phyloP scores from a whole-genome alignment of 1,139 yeast genomes.

The Protomyces arabidopsidicola region DNA sequence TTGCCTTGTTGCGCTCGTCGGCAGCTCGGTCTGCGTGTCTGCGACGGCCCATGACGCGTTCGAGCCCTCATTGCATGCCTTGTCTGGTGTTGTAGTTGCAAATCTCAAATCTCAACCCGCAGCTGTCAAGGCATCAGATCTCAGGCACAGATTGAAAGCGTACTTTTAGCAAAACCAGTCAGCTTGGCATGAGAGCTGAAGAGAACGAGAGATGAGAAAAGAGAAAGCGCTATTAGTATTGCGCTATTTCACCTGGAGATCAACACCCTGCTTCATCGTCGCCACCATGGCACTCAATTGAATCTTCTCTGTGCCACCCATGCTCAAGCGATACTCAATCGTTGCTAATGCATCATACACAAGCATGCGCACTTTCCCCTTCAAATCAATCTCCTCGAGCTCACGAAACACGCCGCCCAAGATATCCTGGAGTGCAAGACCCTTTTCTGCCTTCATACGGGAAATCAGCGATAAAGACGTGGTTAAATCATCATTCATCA shows the following conservation, averaged over 20 bases:
- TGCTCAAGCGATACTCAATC: slow-evolving; percentile 69
- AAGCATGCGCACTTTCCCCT: slow-evolving; percentile 24
- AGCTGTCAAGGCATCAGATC: too few species aligned
- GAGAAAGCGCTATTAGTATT: too few species aligned
- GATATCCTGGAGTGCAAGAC: slow-evolving; percentile 83
- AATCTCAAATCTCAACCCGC: too few species aligned
- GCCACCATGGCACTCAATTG: slow-evolving; percentile 91
- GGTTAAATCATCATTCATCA: slow-evolving; percentile 84
- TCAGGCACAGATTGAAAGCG: too few species aligned
- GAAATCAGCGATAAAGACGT: slow-evolving; percentile 46
- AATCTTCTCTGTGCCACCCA: slow-evolving; percentile 87
- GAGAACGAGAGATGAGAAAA: too few species aligned
- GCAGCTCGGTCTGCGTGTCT: too few species aligned
- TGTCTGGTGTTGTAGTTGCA: too few species aligned
- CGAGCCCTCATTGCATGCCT: too few species aligned
- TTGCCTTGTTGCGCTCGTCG: too few species aligned
- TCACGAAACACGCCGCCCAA: slow-evolving; percentile 70
- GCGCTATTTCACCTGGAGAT: slow-evolving; percentile 36
- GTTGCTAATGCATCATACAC: slow-evolving; percentile 51
- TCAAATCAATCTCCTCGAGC: slow-evolving; percentile 54
- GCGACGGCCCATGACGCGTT: too few species aligned
- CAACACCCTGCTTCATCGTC: slow-evolving; percentile 61
- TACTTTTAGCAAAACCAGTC: too few species aligned
- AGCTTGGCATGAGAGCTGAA: too few species aligned
- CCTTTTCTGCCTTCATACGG: slow-evolving; percentile 59